Evolutionary conservation across 257 asterid species (phyloP), one percentile per base, ranked within the genome.

Genomic region (Cruciata laevipes): DNA sequence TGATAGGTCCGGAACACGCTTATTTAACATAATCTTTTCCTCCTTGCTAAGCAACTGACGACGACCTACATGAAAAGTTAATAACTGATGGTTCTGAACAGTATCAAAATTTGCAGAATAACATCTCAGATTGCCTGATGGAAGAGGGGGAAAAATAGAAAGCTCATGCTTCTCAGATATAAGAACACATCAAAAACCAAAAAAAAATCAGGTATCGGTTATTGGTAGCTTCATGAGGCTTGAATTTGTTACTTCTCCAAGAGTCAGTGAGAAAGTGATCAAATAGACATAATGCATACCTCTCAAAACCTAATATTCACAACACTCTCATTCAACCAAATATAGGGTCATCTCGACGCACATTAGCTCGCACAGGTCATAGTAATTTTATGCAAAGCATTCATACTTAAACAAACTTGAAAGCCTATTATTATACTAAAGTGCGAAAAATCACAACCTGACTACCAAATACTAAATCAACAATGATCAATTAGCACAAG

Each of bases 11-110:
- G 99, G 95, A 77, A 82, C 66, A 79, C 95, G 85, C 69, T 72
- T 82, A 82, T 86, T 90, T 74, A 85, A 44, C 37, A 90, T 62
- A 70, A 71, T 2, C 81, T 87, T 90, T 52, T 90, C 99, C 68
- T 88, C 97, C 72, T 80, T 84, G 37, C 91, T 76, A 75, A 94
- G 87, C 71, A 90, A 76, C 74, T 82, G 87, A 60, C 82, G 85
- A 66, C 77, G 74, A 57, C 99, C 99, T 86, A 73, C 66, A 73
- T 69, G 73, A 23, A 9, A 70, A 24, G 33, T 51, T 67, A 31
- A 27, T 12, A 49, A 2, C 31, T 4, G 20, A 32, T 17, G 53
- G 56, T 63, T 21, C 65, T 35, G 42, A 60, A 16, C 6, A 23
- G 42, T 13, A 27, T 18, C 63, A 38, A 3, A 17, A 4, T 6